Base-by-base conservation (phyloP, 202 grass and related monocot species). In the Brachypodium distachyon region DNA sequence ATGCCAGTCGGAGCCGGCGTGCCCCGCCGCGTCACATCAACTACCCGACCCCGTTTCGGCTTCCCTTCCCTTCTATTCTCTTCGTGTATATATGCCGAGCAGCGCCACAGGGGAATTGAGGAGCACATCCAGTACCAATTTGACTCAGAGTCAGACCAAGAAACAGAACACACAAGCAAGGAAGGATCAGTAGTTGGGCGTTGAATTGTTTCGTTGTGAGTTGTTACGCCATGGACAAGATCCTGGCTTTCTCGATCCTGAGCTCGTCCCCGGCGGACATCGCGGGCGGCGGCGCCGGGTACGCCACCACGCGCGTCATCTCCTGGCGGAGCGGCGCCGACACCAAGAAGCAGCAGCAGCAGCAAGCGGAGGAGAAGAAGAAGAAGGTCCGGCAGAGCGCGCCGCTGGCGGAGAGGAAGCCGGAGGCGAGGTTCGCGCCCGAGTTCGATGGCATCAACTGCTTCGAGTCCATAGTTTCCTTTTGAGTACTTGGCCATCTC, bases 371-470 rank as follows among this genome's bases (percentile, higher is more conserved):
- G 26, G 54, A 46, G 28, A 56, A 19, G 27, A 56, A 27, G 0
- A 18, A 59, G 17, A 31, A 64, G 77, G 16, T 32, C 70, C 9
- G 37, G 23, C 52, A 25, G 75, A 32, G 14, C 25, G n/a, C n/a
- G n/a, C 46, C 51, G 4, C 43, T 1, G 8, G 43, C 83, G 22
- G 42, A 57, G 59, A 77, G 28, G 79, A 70, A 74, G 44, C 22
- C 0, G 34, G 19, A 25, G 46, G 7, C 82, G 1, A 68, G 92
- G 48, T 86, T 94, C 59, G 88, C 92, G 60, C 78, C 77, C 0
- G 88, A 94, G 80, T 91, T 94, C 44, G 88, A 94, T 42, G 92
- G 88, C 21, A 51, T 94, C 70, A 66, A 91, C 71, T 94, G 85
- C 76, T 94, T 91, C 67, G 92, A 91, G 47, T 86, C 88, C 34